Evolutionary conservation across 257 asterid species (phyloP), one percentile per base, ranked within the genome.

Genomic region (Nicotiana undulata): DNA sequence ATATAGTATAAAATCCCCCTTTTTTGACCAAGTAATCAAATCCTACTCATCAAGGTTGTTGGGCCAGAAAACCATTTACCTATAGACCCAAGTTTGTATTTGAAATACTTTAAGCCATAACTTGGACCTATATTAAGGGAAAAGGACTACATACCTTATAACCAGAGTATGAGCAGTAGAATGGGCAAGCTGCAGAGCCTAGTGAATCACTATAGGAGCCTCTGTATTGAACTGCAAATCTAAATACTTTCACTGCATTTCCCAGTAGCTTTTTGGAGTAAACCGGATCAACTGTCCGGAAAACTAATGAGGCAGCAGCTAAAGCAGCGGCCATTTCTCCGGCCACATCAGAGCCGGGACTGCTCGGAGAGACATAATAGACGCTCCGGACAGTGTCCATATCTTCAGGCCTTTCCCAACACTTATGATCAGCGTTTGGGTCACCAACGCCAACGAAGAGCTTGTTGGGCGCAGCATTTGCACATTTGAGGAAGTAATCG

Each of bases 341-440:
- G 0, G 98, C 98, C 3, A 94, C 98, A 51, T 94, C 98, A 0
- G 98, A 92, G 7, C 98, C 98, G 0, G 98, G 98, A 77, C 90
- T 92, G 75, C n/a, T 34, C 0, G 91, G 70, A 0, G 97, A 91
- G 15, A 94, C 96, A 0, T 83, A 93, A 70, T 88, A 94, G 4
- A 90, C 94, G 29, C 56, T 85, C 24, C 98, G 82, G 3, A 77
- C 17, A 2, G 97, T 90, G 89, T 93, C 98, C 97, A 94, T 94
- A 29, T 94, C 97, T 68, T 94, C 98, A 0, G 98, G 98, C 86
- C 98, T 86, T 84, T 92, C 94, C 97, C 98, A 94, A 20, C 98
- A 94, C 51, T n/a, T 84, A 56, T 94, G 98, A 86, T 94, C 98
- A 2, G 87, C 72, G 49, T 85, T 90, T 4, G 98, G 95, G 26